Percentiles rank a stretch among this genome's conserved stretches.
Conservation (phyloP, 2,329 filamentous ascomycete species). For the Dothiorella sarmentorum region DNA sequence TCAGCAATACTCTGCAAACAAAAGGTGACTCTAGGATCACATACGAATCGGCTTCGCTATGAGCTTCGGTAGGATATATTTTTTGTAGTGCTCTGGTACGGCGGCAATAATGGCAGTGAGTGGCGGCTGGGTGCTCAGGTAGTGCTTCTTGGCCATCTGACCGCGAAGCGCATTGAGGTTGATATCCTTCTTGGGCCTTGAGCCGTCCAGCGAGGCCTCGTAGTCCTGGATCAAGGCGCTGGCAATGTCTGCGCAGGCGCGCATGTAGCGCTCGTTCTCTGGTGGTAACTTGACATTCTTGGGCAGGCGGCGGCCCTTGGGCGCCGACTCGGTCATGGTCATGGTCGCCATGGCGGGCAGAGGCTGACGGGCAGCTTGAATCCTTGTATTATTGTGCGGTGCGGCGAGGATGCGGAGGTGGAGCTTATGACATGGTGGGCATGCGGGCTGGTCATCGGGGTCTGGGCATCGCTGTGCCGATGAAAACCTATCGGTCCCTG, state of each 20-base stretch:
- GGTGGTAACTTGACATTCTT: conserved; percentile 77
- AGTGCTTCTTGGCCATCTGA: conserved; percentile 90
- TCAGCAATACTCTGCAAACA: conserved; percentile 18
- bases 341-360: conserved; percentile 58
- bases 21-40: conserved; percentile 26
- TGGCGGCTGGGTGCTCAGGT: conserved; percentile 80
- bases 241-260: conserved; percentile 93
- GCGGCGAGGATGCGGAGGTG: conserved; percentile 2
- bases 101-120: conserved; percentile 96
- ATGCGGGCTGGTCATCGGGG: conserved; percentile 6
- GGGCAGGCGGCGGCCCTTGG: conserved; percentile 51
- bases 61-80: conserved; percentile 93
- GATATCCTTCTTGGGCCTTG: conserved; percentile 74
- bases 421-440: conserved; percentile 14
- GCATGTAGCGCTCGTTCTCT: conserved; percentile 90
- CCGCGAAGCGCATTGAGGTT: conserved; percentile 87
- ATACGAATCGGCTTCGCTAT: conserved; percentile 93
- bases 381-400: neutral
- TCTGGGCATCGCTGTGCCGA: conserved; percentile 5
- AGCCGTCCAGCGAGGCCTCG: conserved; percentile 72
- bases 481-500: conserved; percentile 18
- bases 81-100: conserved; percentile 99
- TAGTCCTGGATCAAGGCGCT: conserved; percentile 93
- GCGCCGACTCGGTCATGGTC: conserved; percentile 52
- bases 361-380: neutral